phyloP scores from a whole-genome alignment of 2,329 filamentous ascomycete species.

The Chalara sp. region DNA sequence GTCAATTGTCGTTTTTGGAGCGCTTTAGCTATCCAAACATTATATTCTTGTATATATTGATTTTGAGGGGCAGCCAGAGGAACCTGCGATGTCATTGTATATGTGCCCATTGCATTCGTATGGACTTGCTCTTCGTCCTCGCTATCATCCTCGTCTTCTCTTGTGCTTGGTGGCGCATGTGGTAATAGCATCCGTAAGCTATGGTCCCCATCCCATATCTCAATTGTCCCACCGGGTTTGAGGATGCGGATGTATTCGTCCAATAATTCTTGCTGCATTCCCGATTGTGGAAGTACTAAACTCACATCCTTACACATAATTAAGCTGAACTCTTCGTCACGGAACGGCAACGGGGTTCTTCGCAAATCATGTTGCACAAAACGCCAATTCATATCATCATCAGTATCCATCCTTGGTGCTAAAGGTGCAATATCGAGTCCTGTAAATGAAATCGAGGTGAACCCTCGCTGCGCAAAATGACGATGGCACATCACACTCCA shows the following conservation, averaged over 20 bases:
- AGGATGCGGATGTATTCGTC: constrained; percentile 75
- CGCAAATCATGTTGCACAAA: constrained; percentile 87
- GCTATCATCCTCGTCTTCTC: constrained; percentile 26
- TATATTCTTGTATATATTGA: constrained; percentile 75
- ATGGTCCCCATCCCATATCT: constrained; percentile 87
- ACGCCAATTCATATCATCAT: constrained; percentile 75
- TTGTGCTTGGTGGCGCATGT: constrained; percentile 50
- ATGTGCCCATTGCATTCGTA: constrained; percentile 68
- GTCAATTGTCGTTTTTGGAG: constrained; percentile 65
- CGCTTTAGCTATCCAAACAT: constrained; percentile 71
- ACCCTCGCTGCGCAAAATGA: constrained; percentile 63
- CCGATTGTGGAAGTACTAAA: constrained; percentile 53
- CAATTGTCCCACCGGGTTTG: constrained; percentile 69
- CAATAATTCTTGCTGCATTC: constrained; percentile 45
- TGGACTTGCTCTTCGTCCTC: constrained; percentile 56
- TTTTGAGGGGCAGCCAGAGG: constrained; percentile 77
- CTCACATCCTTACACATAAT: constrained; percentile 83
- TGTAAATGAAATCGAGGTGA: constrained; percentile 67
- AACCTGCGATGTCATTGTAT: constrained; percentile 75
- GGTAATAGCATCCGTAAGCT: constrained; percentile 76
- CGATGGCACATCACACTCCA: constrained; percentile 88
- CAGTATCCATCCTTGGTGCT: constrained; percentile 52
- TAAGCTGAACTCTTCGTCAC: constrained; percentile 75
- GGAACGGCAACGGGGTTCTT: constrained; percentile 68
- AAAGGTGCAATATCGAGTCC: constrained; percentile 76